Base-by-base conservation (phyloP, 306 rosid genomes). In the Oemleria cerasiformis region DNA sequence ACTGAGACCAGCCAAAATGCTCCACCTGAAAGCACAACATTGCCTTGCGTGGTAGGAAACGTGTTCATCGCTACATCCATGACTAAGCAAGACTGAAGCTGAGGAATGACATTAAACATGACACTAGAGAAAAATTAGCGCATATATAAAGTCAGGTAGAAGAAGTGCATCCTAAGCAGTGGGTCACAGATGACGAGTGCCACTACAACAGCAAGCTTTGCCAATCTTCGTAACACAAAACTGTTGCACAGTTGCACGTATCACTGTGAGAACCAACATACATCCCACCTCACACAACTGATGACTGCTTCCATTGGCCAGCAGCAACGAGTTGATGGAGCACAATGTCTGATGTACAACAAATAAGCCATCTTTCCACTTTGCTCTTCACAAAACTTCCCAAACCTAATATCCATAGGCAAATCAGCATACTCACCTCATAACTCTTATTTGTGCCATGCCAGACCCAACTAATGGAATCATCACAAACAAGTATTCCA, bases 201-300 rank as follows among this genome's bases (percentile, higher is more conserved):
- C 17, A 34, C 64, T 45, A 44, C 30, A 11, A 36, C 66, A 34
- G 51, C 44, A 54, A 16, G 14, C 73, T 21, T 30, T 54, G 19
- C 7, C 44, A 54, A 16, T 30, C 73, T 21, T 30, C 55, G 15
- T 8, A 38, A 38, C 60, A 65, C 2, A 23, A 16, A 16, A 71
- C 65, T 20, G 40, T 64, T 23, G 44, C 65, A 71, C 42, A 55
- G 57, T 59, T 41, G 55, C 40, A 47, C 54, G 4, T 11, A 15
- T 63, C 71, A 54, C 44, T 8, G 70, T 59, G 13, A 38, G 48
- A 51, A 68, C n/a, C 42, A n/a, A 4, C 13, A 2, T 21, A 69
- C 36, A 71, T 43, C 73, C 74, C 74, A 43, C 70, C 62, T 63
- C 73, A 55, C 72, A 73, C 58, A 61, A n/a, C 69, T 5, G 6